Evolutionary conservation across 345 rosid species (phyloP).

Genomic region (Salix viminalis): DNA sequence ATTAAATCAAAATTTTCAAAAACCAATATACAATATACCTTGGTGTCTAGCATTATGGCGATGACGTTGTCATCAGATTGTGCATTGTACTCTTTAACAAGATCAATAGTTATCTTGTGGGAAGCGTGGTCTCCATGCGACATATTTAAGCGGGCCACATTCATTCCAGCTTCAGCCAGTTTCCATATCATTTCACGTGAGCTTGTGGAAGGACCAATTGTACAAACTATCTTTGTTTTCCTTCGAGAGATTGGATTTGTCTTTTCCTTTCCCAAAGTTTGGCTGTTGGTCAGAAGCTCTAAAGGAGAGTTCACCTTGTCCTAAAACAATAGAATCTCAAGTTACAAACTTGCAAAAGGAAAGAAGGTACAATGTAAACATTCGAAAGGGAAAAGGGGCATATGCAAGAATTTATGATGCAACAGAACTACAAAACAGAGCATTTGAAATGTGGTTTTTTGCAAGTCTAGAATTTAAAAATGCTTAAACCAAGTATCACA

Average conservation of each 20-base stretch:
- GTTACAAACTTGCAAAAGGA: neutral
- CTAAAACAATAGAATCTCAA: slow-evolving; percentile 23
- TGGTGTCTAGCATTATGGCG: slow-evolving; percentile 91
- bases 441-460: neutral
- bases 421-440: neutral
- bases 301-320: slow-evolving; percentile 35
- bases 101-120: slow-evolving; percentile 77
- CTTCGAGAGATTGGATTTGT: slow-evolving; percentile 36
- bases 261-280: slow-evolving; percentile 28
- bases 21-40: slow-evolving; percentile 48
- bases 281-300: slow-evolving; percentile 28
- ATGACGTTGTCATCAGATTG: slow-evolving; percentile 70
- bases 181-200: slow-evolving; percentile 96
- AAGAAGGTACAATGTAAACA: neutral
- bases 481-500: too few relatives aligned
- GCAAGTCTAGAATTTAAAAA: neutral
- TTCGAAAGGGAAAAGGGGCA: neutral
- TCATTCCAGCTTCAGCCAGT: slow-evolving; percentile 87
- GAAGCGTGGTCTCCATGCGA: slow-evolving; percentile 96
- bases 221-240: slow-evolving; percentile 91
- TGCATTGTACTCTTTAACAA: slow-evolving; percentile 89
- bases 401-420: neutral
- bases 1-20: neutral
- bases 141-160: slow-evolving; percentile 94
- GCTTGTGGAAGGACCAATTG: slow-evolving; percentile 95